These are phyloP conservation scores for Senna siamea DNA, from an alignment of 306 rosid species.

Conservation along the genomic window DNA sequence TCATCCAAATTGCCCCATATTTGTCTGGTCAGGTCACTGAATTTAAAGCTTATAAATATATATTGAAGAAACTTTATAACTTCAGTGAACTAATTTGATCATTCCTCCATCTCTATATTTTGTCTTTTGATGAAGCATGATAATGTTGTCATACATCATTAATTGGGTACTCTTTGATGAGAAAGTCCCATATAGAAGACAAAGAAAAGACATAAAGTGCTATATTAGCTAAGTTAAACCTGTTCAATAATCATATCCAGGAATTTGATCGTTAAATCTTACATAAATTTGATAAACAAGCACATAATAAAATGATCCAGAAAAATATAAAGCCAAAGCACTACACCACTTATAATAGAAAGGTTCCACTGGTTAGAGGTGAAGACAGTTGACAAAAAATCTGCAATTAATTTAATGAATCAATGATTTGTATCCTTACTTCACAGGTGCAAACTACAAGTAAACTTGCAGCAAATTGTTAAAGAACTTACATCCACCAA, in stretches of 20 bases:
- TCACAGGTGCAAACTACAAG: conserved; percentile 1
- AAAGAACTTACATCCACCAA: conserved; percentile 52
- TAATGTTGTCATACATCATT: not conserved
- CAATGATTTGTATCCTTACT: not conserved
- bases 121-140: not conserved
- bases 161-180: not conserved
- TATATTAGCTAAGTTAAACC: not conserved
- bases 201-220: not conserved
- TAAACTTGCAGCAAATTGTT: conserved; percentile 20
- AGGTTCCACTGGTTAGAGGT: not conserved
- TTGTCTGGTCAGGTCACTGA: not conserved
- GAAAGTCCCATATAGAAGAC: not conserved
- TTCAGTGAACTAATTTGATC: not conserved
- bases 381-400: conserved; percentile 2
- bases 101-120: not conserved
- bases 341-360: not conserved
- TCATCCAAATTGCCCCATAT: not conserved
- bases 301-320: not conserved
- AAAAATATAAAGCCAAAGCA: conserved; percentile 6
- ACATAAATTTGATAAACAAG: not conserved
- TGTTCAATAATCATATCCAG: not conserved
- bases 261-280: not conserved
- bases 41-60: not conserved
- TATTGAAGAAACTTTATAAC: not conserved
- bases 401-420: not conserved